Percentiles rank a stretch among this genome's conserved stretches.
phyloP scores from a whole-genome alignment of 805 yeast species.

The Sugiyamaella qingdaonensis region DNA sequence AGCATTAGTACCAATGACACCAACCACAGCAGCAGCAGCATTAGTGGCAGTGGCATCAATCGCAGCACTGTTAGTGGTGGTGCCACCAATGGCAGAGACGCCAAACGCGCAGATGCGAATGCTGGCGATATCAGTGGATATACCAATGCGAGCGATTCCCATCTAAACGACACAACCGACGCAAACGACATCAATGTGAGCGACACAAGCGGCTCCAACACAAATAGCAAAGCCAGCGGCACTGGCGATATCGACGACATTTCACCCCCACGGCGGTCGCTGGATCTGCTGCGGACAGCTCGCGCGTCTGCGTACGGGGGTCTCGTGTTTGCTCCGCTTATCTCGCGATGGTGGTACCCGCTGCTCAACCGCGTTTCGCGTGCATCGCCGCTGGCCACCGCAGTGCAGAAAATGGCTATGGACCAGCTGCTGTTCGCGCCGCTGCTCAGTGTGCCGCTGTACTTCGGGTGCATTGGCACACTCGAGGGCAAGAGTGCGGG shows the following conservation, averaged over 20 bases:
- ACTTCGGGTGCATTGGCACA: slow-evolving; percentile 61
- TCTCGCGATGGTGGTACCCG: slow-evolving; percentile 60
- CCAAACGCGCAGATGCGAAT: too few relatives aligned
- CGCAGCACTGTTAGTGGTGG: too few relatives aligned
- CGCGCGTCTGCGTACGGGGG: slow-evolving; percentile 72
- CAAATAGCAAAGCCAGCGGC: neutral
- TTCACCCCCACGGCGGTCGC: slow-evolving; percentile 21
- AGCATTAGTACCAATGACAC: too few relatives aligned
- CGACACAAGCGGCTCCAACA: neutral
- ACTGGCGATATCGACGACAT: neutral
- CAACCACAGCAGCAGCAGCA: too few relatives aligned
- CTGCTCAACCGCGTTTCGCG: slow-evolving; percentile 43
- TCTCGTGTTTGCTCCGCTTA: slow-evolving; percentile 69
- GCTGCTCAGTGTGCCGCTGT: slow-evolving; percentile 59
- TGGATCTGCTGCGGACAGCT: slow-evolving; percentile 52
- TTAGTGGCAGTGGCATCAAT: neutral
- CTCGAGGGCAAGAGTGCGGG: slow-evolving; percentile 51
- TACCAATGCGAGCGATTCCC: neutral
- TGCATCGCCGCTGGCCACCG: slow-evolving; percentile 30
- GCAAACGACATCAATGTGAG: neutral
- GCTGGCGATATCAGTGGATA: too few relatives aligned
- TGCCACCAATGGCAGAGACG: too few relatives aligned
- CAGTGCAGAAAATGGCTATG: slow-evolving; percentile 49
- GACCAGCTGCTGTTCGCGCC: slow-evolving; percentile 84
- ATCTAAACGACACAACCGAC: slow-evolving; percentile 1